Base-by-base conservation (phyloP, 225 moss, liverwort and hornwort genomes). In the Lunularia cruciata region DNA sequence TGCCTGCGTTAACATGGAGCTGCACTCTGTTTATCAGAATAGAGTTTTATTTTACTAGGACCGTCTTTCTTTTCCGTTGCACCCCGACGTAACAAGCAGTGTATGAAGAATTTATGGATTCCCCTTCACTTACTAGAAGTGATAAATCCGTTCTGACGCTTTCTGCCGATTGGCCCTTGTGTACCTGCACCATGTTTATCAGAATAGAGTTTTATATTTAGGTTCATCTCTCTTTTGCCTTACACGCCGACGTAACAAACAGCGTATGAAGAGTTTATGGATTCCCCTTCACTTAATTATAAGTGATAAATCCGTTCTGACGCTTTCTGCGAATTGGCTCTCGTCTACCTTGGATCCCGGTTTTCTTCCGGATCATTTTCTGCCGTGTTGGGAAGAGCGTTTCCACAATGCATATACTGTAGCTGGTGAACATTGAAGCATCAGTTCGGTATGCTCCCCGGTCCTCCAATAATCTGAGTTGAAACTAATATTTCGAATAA, bases 61-160 rank as follows among this genome's bases (percentile, higher is more conserved):
- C 14, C 46, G 12, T 13, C 6, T 47, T 47, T 47, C 12, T 56
- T 11, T 5, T 2, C 16, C 15, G 8, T 27, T 27, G 14, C 26
- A 5, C 60, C 8, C 12, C 1, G 39, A 57, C 34, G 2, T 0
- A 39, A 6, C 11, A 20, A 8, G 4, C 10, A 73, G 85, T 85
- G 77, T 32, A 78, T 87, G 91, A 89, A 69, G 87, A 87, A 49
- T 37, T 18, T 35, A 33, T 77, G 85, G 86, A 87, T 88, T 88
- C 83, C 85, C 87, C 83, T 85, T 78, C 85, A 85, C 80, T 79
- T 31, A 52, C 57, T 60, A 57, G 75, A 83, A 83, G 79, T 85
- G 85, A 87, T 76, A 59, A 75, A 86, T 86, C 88, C 77, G 20
- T 31, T 83, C 91, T 85, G 89, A 91, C 82, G 85, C 86, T 74